Base-by-base conservation (phyloP, 2,329 filamentous ascomycete species). In the Ophiostoma ips region DNA sequence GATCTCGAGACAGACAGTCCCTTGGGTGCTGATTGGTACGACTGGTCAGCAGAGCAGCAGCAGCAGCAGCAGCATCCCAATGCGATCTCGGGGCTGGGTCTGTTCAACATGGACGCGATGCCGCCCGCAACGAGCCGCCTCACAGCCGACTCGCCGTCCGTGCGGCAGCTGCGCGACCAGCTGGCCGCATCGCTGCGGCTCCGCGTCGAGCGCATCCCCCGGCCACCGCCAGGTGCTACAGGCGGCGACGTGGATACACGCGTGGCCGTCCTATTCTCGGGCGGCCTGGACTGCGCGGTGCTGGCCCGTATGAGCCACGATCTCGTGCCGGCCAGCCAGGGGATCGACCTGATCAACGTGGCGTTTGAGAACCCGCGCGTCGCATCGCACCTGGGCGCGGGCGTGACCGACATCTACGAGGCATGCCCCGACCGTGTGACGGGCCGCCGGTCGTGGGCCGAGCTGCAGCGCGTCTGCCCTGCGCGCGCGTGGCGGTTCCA, bases 321-420 rank as follows among this genome's bases (percentile, higher is more conserved):
- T 12, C 65, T 94, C 2, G 62, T 96, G 2, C 84, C 85, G 0
- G 13, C 61, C 0, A 65, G 72, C 4, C 81, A 94, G 59, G 69
- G 75, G 1, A 81, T 98, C 53, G 92, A 96, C 61, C 71, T 98
- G 9, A 74, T 98, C 55, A 98, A 98, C 57, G 90, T 98, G 43
- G 92, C 90, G 0, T 98, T 98, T 60, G 87, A 98, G 64, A 98
- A 98, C 56, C 90, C 89, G 0, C 76, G 86, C 31, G 77, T 82
- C 55, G 80, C 74, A 52, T 79, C 72, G 3, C 71, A 77, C 40
- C 66, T 76, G 12, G 46, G 48, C n/a, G 57, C 57, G 7, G n/a
- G 21, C 31, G 57, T 36, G 52, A 52, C 21, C 43, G 64, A 66
- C 52, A 63, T 80, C 0, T 96, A 86, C 59, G 88, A 95, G 64